Evolutionary conservation across 2,329 filamentous ascomycete species (phyloP).

Genomic region (Shiraia sp.): DNA sequence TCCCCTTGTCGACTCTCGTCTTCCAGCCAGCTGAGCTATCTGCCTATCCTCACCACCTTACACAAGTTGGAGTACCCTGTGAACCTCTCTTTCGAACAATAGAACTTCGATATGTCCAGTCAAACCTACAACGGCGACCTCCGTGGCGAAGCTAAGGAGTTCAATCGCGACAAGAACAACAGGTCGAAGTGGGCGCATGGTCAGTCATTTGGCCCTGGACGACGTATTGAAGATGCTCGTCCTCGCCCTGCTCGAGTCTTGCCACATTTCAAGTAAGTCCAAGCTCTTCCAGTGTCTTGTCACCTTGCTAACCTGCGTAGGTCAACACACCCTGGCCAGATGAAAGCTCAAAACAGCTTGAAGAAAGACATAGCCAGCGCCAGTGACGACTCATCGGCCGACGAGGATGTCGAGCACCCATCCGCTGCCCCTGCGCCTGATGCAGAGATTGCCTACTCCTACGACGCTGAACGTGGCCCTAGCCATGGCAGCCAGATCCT

Average conservation of each 20-base stretch:
- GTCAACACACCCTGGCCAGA: conserved; percentile 24
- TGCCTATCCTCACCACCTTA: conserved; percentile 3
- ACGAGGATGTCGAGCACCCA: conserved; percentile 50
- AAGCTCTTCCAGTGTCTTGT: not conserved
- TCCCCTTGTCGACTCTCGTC: too few relatives aligned
- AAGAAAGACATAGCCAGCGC: conserved; percentile 51
- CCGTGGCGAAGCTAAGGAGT: conserved; percentile 58
- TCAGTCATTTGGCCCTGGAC: conserved; percentile 43
- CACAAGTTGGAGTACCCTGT: conserved; percentile 1
- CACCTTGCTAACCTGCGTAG: conserved; percentile 22
- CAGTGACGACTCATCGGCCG: conserved; percentile 49
- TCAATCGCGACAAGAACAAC: conserved; percentile 54
- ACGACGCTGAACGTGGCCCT: conserved; percentile 55
- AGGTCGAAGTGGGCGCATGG: conserved; percentile 58
- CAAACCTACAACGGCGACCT: conserved; percentile 57
- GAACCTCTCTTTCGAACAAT: conserved; percentile 12
- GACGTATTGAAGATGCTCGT: conserved; percentile 39
- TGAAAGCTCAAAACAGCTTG: conserved; percentile 40
- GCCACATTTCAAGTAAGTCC: conserved; percentile 35
- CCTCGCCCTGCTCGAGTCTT: conserved; percentile 43
- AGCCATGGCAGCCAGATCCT: conserved; percentile 61
- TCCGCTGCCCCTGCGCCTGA: conserved; percentile 51
- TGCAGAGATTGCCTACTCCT: conserved; percentile 58
- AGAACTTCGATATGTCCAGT: conserved; percentile 47
- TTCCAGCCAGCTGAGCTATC: not conserved